phyloP scores from a whole-genome alignment of 805 yeast species.

The Candida tibetensis region DNA sequence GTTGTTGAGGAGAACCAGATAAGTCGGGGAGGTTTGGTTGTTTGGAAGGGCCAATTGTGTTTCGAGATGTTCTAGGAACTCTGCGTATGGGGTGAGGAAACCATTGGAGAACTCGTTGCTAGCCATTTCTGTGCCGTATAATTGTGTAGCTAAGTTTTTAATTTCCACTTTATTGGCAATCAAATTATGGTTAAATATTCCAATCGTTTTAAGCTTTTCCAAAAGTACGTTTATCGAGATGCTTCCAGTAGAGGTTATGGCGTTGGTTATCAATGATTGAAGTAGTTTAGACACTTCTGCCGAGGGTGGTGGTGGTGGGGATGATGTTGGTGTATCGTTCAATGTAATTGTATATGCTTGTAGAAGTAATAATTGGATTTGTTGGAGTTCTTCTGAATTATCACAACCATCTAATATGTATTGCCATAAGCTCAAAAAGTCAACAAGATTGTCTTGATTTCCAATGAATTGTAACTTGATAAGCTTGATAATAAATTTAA shows the following conservation, averaged over 20 bases:
- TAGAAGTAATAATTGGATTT: slow-evolving; percentile 21
- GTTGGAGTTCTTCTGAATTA: slow-evolving; percentile 22
- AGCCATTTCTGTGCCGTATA: slow-evolving; percentile 3
- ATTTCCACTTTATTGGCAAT: slow-evolving; percentile 1
- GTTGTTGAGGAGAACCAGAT: slow-evolving; percentile 27
- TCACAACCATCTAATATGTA: slow-evolving; percentile 5
- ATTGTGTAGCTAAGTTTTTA: slow-evolving; percentile 2
- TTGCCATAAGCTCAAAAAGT: slow-evolving; percentile 13
- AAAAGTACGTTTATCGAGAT: slow-evolving; percentile 5
- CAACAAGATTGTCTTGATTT: slow-evolving; percentile 7
- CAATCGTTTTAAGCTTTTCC: slow-evolving; percentile 20
- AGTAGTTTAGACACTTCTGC: background rate
- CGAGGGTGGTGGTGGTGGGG: background rate
- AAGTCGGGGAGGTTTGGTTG: slow-evolving; percentile 2
- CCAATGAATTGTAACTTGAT: slow-evolving; percentile 17
- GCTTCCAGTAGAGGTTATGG: background rate
- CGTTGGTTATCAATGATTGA: slow-evolving; percentile 1
- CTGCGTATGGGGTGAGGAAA: slow-evolving; percentile 9
- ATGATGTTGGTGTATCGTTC: slow-evolving; percentile 1
- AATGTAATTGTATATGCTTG: slow-evolving; percentile 14
- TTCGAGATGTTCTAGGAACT: slow-evolving; percentile 14
- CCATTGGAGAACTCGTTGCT: slow-evolving; percentile 2
- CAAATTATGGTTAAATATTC: slow-evolving; percentile 17
- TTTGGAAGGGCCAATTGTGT: slow-evolving; percentile 2
- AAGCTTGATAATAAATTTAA: slow-evolving; percentile 22